These are phyloP conservation scores for Datisca glomerata DNA, from an alignment of 306 rosid species.

Conservation along the genomic window DNA sequence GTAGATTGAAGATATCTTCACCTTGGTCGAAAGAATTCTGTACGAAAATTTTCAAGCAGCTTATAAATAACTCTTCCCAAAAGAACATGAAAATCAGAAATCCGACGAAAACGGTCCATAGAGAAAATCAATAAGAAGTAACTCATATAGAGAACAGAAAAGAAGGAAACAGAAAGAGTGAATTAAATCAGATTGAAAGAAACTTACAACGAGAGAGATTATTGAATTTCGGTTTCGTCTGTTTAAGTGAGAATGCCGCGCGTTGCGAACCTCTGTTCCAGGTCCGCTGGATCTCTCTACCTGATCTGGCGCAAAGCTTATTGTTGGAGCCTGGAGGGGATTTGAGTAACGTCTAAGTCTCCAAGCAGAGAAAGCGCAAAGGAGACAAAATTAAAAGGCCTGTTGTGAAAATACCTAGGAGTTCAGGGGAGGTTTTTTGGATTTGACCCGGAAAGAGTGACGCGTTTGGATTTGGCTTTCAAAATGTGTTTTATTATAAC, in stretches of 20 bases:
- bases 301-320: slow-evolving; percentile 18
- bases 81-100: no score
- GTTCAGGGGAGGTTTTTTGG: background rate
- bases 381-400: background rate
- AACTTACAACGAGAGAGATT: slow-evolving; percentile 1
- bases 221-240: slow-evolving; percentile 2
- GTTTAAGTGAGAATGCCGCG: slow-evolving; percentile 1
- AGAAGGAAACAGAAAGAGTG: no score
- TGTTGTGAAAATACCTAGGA: background rate
- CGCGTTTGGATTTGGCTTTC: no score
- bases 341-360: slow-evolving; percentile 21
- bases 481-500: no score
- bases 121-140: no score
- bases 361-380: background rate
- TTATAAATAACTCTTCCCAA: no score
- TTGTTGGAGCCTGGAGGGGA: slow-evolving; percentile 2
- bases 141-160: no score
- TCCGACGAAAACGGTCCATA: no score
- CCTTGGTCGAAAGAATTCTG: no score
- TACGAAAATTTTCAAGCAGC: no score
- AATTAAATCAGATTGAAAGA: slow-evolving; percentile 19
- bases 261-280: slow-evolving; percentile 20
- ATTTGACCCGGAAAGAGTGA: no score
- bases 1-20: no score
- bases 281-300: slow-evolving; percentile 32